These are phyloP conservation scores for Kwoniella europaea DNA, from an alignment of 768 basidiomycete species.

Conservation along the genomic window DNA sequence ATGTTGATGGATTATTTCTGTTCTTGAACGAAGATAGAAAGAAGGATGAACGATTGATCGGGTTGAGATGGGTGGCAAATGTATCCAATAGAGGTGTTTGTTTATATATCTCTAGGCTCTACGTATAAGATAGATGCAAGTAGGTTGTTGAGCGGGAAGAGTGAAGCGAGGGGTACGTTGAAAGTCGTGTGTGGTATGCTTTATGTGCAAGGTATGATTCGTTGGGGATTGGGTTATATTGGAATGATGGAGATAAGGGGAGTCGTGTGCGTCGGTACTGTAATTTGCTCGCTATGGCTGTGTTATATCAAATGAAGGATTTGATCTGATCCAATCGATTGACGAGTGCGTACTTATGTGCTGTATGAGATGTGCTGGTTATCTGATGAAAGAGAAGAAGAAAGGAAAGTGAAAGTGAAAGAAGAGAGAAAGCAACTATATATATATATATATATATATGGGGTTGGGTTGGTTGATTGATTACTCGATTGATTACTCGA, in stretches of 20 bases:
- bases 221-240: neutral
- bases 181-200: neutral
- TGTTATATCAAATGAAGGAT: neutral
- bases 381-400: neutral
- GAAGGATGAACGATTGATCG: neutral
- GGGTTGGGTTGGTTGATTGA: slow-evolving; percentile 1
- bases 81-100: neutral
- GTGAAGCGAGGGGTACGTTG: neutral
- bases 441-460: slow-evolving; percentile 7
- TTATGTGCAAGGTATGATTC: neutral
- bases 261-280: neutral
- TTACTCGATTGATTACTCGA: neutral
- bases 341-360: neutral
- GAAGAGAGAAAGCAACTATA: neutral
- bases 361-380: neutral
- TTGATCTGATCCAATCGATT: neutral
- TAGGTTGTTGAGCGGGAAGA: neutral
- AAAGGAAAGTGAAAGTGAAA: slow-evolving; percentile 8
- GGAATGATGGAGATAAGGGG: neutral
- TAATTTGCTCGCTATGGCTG: neutral
- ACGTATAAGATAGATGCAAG: neutral
- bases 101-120: neutral
- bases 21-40: neutral
- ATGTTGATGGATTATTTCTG: neutral
- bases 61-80: slow-evolving; percentile 12